Conservation (phyloP, 208 protist genomes). For the Lotmaria passim region DNA sequence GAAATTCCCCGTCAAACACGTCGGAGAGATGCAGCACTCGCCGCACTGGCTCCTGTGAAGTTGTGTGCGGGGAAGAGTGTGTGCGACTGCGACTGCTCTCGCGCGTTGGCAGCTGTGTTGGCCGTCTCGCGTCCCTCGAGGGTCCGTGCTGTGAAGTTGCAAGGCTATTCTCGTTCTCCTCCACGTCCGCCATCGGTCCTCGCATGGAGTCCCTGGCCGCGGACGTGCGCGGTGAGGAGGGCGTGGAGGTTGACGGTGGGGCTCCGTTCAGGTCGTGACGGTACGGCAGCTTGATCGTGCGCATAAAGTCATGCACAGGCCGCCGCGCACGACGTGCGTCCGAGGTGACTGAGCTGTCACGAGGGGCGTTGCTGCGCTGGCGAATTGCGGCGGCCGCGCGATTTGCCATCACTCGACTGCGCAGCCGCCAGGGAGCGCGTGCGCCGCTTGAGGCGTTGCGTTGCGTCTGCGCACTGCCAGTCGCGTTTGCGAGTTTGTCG, state of each 20-base stretch:
- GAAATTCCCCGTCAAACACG: neutral
- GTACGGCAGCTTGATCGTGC: slow-evolving; percentile 29
- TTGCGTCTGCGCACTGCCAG: neutral
- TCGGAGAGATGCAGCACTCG: neutral
- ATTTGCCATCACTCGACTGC: slow-evolving; percentile 19
- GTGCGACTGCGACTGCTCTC: no score
- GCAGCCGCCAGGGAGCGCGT: slow-evolving; percentile 14
- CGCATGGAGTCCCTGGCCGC: neutral
- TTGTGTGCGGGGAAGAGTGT: neutral
- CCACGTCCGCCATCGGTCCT: neutral
- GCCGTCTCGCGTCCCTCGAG: neutral
- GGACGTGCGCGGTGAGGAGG: neutral
- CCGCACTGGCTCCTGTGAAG: neutral
- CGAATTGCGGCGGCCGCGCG: slow-evolving; percentile 2
- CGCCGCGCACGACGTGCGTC: neutral
- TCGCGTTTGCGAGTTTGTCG: neutral
- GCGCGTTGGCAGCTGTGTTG: neutral
- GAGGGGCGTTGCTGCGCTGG: neutral
- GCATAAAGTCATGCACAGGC: slow-evolving; percentile 17
- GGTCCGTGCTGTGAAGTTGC: neutral
- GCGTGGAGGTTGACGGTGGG: neutral
- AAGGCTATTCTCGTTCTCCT: neutral
- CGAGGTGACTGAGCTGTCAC: neutral
- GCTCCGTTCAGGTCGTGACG: slow-evolving; percentile 19
- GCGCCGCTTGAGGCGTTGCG: neutral